Conservation (phyloP, 495 filamentous ascomycete genomes). For the Talaromyces wortmannii region DNA sequence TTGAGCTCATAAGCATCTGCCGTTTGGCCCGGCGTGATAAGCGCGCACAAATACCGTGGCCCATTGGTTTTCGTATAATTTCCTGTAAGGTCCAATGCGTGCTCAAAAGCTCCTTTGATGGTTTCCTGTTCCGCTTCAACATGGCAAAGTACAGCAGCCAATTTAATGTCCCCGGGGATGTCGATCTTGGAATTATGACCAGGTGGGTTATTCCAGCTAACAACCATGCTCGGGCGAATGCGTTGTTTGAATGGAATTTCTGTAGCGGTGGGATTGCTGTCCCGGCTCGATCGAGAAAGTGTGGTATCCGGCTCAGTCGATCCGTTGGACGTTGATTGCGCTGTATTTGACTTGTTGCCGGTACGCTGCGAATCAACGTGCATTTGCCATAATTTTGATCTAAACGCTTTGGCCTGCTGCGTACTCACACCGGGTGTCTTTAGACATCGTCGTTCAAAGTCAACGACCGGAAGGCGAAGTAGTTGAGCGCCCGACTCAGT, state of each 20-base stretch:
- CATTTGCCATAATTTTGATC: not conserved
- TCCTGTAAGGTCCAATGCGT: not conserved
- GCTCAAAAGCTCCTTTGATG: not conserved
- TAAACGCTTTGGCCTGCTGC: not conserved
- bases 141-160: not conserved
- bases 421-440: not conserved
- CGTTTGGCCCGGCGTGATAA: conserved; percentile 15
- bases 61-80: not conserved
- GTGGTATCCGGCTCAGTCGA: not conserved
- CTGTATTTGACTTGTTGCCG: not conserved
- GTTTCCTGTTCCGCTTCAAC: not conserved
- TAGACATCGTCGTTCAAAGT: not conserved
- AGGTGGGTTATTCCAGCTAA: not conserved
- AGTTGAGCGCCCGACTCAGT: not conserved
- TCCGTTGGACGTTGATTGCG: not conserved
- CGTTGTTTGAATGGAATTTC: not conserved
- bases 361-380: not conserved
- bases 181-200: not conserved
- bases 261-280: not conserved
- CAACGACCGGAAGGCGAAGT: not conserved
- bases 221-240: not conserved
- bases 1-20: conserved; percentile 23
- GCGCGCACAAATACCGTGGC: conserved; percentile 17
- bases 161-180: not conserved
- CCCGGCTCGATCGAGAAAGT: not conserved